Evolutionary conservation across 2,329 filamentous ascomycete genomes (phyloP).

Genomic region (Ophiocordyceps camponoti-rufipedis): DNA sequence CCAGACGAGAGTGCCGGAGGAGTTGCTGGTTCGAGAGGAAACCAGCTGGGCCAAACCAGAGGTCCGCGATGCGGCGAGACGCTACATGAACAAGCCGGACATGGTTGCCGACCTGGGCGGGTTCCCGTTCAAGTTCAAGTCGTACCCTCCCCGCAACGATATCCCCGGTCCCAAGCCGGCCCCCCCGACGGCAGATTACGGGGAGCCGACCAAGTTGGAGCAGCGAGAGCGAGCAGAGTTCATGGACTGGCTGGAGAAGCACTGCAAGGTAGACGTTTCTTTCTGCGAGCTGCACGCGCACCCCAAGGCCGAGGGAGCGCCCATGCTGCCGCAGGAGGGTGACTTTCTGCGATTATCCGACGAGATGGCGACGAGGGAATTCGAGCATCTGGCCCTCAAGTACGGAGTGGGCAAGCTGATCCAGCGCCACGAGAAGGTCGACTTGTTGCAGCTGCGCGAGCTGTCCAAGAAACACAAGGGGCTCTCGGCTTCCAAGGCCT

Average conservation of each 20-base stretch:
- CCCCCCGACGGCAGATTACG: neutral
- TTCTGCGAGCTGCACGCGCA: neutral
- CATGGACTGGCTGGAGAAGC: neutral
- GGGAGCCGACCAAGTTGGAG: neutral
- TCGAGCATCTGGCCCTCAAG: neutral
- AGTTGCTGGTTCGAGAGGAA: neutral
- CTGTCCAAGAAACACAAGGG: neutral
- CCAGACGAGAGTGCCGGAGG: neutral
- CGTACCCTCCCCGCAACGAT: neutral
- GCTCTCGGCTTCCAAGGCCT: neutral
- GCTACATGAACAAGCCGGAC: neutral
- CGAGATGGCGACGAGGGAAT: neutral
- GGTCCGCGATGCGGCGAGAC: neutral
- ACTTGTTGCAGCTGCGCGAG: neutral
- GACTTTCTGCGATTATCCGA: neutral
- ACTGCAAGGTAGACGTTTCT: neutral
- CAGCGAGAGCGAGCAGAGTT: neutral
- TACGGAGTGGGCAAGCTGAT: neutral
- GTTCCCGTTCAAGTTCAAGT: neutral
- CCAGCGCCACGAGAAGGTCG: neutral
- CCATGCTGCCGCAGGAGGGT: neutral
- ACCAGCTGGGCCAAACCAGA: neutral
- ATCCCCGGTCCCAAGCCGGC: neutral
- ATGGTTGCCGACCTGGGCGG: neutral
- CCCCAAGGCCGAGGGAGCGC: neutral